Base-by-base conservation (phyloP, 306 rosid genomes). In the Glycine tomentella region DNA sequence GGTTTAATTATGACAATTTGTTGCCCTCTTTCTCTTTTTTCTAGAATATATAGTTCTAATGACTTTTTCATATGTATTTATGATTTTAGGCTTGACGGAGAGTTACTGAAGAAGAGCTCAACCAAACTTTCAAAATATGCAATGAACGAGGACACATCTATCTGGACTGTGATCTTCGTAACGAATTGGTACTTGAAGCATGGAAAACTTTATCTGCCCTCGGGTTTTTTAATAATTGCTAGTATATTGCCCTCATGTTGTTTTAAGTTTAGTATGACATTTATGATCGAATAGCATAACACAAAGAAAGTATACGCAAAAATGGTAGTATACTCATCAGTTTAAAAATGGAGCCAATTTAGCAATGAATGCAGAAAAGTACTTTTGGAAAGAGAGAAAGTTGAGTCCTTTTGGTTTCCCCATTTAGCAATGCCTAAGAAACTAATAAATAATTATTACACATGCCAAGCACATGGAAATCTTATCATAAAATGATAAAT, bases 41-140 rank as follows among this genome's bases (percentile, higher is more conserved):
- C 36, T 2, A 25, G 3, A 44, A 57, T 68, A 20, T 44, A 12
- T 67, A 55, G 3, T 12, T 15, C 53, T 58, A 15, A 25, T 69
- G 48, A 69, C 13, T 17, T 57, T 17, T 57, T 17, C 7, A 0
- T 57, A 16, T 52, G 31, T 14, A 38, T n/a, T n/a, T n/a, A n/a
- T n/a, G n/a, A n/a, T n/a, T n/a, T n/a, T n/a, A n/a, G n/a, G n/a
- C n/a, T n/a, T n/a, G n/a, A n/a, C 61, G 12, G 66, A 71, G 78
- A 49, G 78, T 53, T 15, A 80, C 74, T 3, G 9, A 62, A 38
- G 48, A 72, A 72, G 79, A 80, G 55, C 20, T 49, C 8, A 71
- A 72, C 9, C 64, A 59, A 61, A 16, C 0, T 17, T 80, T 78
- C 34, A 36, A 2, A 9, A 38, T 10, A 44, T 80, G 83, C 6